A percentile compares a stretch with the other conserved stretches of the same genome.
phyloP scores from a whole-genome alignment of 345 rosid genomes.

The Dipteronia dyeriana region DNA sequence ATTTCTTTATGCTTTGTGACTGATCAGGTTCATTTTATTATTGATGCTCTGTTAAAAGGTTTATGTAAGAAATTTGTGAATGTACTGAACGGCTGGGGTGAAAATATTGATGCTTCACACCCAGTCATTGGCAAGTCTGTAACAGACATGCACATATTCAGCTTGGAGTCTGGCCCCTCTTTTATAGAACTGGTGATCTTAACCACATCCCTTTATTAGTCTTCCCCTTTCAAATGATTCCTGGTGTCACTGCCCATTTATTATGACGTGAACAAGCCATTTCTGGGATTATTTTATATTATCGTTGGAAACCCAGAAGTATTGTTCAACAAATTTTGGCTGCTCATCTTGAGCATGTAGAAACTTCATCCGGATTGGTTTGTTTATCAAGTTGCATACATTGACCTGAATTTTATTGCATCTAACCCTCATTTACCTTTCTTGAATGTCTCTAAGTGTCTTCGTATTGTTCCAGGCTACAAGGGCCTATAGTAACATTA shows the following conservation, averaged over 20 bases:
- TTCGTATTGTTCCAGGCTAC: not conserved
- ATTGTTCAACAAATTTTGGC: not conserved
- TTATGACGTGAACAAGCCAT: not conserved
- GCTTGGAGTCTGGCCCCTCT: not conserved
- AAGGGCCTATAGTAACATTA: not conserved
- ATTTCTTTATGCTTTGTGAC: not conserved
- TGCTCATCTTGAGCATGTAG: not conserved
- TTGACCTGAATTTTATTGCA: constrained; percentile 1
- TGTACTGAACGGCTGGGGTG: not conserved
- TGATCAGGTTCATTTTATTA: not conserved
- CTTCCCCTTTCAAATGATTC: not conserved
- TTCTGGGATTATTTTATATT: not conserved
- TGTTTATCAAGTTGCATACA: not conserved
- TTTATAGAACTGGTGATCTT: constrained; percentile 7
- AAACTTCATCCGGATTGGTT: not conserved
- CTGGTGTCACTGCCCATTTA: not conserved
- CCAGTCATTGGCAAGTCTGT: not conserved
- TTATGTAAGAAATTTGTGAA: not conserved
- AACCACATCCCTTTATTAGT: not conserved
- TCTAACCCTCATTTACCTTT: constrained; percentile 5
- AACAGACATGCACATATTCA: too few relatives aligned
- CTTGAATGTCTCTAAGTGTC: not conserved
- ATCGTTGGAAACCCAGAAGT: not conserved
- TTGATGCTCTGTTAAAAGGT: not conserved
- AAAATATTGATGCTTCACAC: not conserved